Conservation (phyloP, 306 rosid species). For the Trifolium subterraneum region DNA sequence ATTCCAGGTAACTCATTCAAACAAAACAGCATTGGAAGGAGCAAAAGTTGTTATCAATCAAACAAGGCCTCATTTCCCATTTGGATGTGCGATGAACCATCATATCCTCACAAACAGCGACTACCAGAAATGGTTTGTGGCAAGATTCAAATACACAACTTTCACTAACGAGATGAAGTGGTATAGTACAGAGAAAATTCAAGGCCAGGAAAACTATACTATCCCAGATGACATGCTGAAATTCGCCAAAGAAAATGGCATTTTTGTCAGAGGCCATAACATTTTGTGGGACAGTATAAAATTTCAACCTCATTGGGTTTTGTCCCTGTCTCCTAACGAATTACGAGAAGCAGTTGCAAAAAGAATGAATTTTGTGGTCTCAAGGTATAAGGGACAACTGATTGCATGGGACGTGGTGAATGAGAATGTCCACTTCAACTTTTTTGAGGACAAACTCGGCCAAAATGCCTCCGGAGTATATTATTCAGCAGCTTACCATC, state of each 20-base stretch:
- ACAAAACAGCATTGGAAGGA: constrained; percentile 53
- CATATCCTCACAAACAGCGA: constrained; percentile 56
- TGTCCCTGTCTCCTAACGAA: constrained; percentile 50
- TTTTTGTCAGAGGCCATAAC: constrained; percentile 71
- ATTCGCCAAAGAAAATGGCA: constrained; percentile 53
- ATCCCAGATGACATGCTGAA: constrained; percentile 67
- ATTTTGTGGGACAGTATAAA: constrained; percentile 65
- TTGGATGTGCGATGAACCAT: constrained; percentile 68
- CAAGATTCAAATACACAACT: constrained; percentile 67
- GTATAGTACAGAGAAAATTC: constrained; percentile 64
- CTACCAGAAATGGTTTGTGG: constrained; percentile 65
- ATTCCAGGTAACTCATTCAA: constrained; percentile 48
- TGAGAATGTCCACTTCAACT: constrained; percentile 75
- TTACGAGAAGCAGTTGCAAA: constrained; percentile 49
- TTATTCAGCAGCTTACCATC: constrained; percentile 53
- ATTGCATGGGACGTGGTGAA: constrained; percentile 88
- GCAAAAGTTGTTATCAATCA: constrained; percentile 44
- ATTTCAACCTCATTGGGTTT: constrained; percentile 64
- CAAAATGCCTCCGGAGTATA: constrained; percentile 59
- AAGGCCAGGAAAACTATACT: constrained; percentile 70
- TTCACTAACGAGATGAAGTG: constrained; percentile 88
- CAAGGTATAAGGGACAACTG: constrained; percentile 65
- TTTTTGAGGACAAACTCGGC: constrained; percentile 63
- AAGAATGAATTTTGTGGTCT: constrained; percentile 66
- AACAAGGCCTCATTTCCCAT: constrained; percentile 65